Percentiles rank a stretch among this genome's conserved stretches.
phyloP scores from a whole-genome alignment of 2,329 filamentous ascomycete species.

The Cytospora mali region DNA sequence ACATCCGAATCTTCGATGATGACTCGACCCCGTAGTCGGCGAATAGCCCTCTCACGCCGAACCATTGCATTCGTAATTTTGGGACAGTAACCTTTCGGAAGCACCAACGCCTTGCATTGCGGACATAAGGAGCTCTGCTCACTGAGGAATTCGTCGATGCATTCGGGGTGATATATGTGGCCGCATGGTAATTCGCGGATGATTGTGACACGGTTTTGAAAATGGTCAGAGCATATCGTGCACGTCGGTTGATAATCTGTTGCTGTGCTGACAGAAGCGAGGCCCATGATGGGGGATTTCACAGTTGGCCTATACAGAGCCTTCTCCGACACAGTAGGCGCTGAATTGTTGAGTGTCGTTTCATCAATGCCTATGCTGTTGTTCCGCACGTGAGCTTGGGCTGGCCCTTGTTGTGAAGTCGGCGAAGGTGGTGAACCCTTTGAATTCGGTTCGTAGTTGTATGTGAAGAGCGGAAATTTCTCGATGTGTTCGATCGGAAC shows the following conservation, averaged over 20 bases:
- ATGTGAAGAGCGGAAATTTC: constrained; percentile 77
- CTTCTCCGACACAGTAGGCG: constrained; percentile 30
- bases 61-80: constrained; percentile 85
- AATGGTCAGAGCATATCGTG: constrained; percentile 87
- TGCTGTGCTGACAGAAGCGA: constrained; percentile 41
- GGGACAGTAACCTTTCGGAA: constrained; percentile 69
- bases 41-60: constrained; percentile 72
- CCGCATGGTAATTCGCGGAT: constrained; percentile 87
- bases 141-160: constrained; percentile 82
- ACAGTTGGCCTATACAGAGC: constrained; percentile 31
- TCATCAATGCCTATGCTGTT: constrained; percentile 18
- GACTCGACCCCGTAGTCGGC: constrained; percentile 59
- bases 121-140: constrained; percentile 85
- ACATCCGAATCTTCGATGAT: constrained; percentile 44
- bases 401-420: constrained; percentile 35
- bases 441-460: constrained; percentile 59
- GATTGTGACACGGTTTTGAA: constrained; percentile 66
- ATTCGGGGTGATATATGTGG: constrained; percentile 92
- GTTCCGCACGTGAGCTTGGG: constrained; percentile 13
- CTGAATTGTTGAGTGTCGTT: constrained; percentile 2
- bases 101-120: constrained; percentile 81
- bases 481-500: constrained; percentile 74
- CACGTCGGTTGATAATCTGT: constrained; percentile 78
- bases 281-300: constrained; percentile 28
- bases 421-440: constrained; percentile 42